Conservation (phyloP, 2,329 filamentous ascomycete genomes). For the Phyllosticta ampelicida region DNA sequence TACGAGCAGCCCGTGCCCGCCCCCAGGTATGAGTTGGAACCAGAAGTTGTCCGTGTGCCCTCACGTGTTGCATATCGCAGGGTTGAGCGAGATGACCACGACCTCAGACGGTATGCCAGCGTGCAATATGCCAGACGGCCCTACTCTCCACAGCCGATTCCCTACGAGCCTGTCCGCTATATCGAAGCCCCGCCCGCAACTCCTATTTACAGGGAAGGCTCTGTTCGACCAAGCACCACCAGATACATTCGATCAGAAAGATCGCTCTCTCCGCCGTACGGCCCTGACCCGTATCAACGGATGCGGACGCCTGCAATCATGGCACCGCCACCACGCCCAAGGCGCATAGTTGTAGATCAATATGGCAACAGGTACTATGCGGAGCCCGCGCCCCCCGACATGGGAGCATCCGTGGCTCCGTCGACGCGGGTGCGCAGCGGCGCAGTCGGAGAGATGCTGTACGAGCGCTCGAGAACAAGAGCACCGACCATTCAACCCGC, state of each 20-base stretch:
- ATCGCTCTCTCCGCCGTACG: constrained; percentile 29
- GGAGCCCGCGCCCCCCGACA: constrained; percentile 24
- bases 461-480: constrained; percentile 52
- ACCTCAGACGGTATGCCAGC: constrained; percentile 38
- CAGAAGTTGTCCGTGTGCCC: constrained; percentile 27
- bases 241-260: constrained; percentile 31
- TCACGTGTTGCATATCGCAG: constrained; percentile 26
- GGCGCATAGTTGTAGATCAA: constrained; percentile 69
- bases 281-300: constrained; percentile 25
- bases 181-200: constrained; percentile 26
- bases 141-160: constrained; percentile 28
- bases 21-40: constrained; percentile 19
- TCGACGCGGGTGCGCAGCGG: constrained; percentile 33
- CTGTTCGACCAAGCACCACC: constrained; percentile 25
- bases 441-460: constrained; percentile 42
- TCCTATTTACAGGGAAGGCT: constrained; percentile 28
- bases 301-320: constrained; percentile 32
- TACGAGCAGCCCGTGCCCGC: constrained; percentile 22
- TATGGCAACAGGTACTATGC: constrained; percentile 72
- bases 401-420: constrained; percentile 38
- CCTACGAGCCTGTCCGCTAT: constrained; percentile 27
- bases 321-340: constrained; percentile 36
- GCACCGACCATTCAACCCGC: constrained; percentile 41
- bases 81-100: constrained; percentile 34
- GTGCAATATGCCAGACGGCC: constrained; percentile 36